Evolutionary conservation across 2,329 filamentous ascomycete species (phyloP), one percentile per base, ranked within the genome.

Genomic region (Sporothrix inflata): DNA sequence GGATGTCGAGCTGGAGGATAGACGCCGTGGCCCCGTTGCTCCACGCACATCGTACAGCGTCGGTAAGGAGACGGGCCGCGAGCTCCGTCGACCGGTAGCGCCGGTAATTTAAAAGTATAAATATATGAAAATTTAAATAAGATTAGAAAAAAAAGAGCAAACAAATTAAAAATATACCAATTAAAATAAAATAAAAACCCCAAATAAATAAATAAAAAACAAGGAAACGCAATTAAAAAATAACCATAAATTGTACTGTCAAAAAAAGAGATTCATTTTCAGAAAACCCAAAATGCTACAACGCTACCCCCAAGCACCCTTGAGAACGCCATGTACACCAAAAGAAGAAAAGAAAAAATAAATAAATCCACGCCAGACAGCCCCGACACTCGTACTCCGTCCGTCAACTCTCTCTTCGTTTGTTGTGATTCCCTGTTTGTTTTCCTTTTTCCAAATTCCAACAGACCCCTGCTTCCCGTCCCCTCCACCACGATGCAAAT

Each of bases 371-470:
- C 60, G 14, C n/a, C n/a, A 5, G n/a, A 19, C 14, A 60, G 19
- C 27, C 19, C 30, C 30, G 30, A 34, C 3, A 34, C 3, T 34
- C 30, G 30, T 34, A 34, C 3, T 34, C 6, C 3, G 6, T 19
- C 30, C 21, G 8, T 4, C 30, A 8, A 11, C 53, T 30, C 53
- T 27, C 5, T 11, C 19, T 51, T 21, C 47, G 14, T 16, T 16
- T 67, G 65, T 51, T 67, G 45, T 67, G 45, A 40, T 67, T 14
- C 38, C 9, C 65, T 3, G 45, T n/a, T 19, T 67, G 45, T 38
- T 67, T 38, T 60, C 12, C 9, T 30, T 49, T 51, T 66, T 40
- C 14, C 57, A 24, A 67, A 67, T 51, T 53, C 45, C 65, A 51
- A 42, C 24, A 51, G 27, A 49, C 45, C 16, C 27, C 27, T 66